Base-by-base conservation (phyloP, 345 rosid species). In the Euphorbia peplus region DNA sequence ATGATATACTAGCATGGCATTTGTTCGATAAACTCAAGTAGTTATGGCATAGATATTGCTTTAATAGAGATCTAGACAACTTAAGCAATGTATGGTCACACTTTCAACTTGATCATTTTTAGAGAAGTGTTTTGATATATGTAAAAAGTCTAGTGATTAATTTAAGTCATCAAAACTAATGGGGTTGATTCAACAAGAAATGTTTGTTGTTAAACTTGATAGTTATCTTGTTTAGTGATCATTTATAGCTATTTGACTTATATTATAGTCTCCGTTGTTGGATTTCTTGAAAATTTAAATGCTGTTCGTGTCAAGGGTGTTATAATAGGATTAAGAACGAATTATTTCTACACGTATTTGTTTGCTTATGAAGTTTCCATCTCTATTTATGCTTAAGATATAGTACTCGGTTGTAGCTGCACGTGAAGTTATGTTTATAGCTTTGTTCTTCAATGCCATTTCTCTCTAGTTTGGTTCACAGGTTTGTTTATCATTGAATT, bases 311-410 rank as follows among this genome's bases (percentile, higher is more conserved):
- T 24, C 35, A 54, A 21, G n/a, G 42, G 26, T 51, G 1, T 14
- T 26, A 19, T 70, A 62, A 58, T 3, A n/a, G n/a, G n/a, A n/a
- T n/a, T n/a, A 16, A 53, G 37, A 60, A 63, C 47, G 6, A 66
- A 0, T 41, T 53, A 0, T 47, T 52, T 74, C 60, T 67, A 55
- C 87, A 87, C 87, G 78, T 87, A 68, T 48, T n/a, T 83, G 52
- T 79, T 82, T 69, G 86, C 88, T 16, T 75, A 77, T 78, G 72
- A 78, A 52, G 78, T 78, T 60, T 13, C 28, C 48, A 64, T 50
- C 19, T 50, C 39, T 24, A 19, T 18, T 15, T 26, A 25, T 26
- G 48, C 32, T 64, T 5, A 21, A 41, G 61, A 32, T 37, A 11
- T 39, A 26, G 63, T n/a, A 59, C 21, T 48, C 13, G 54, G 15